Conservation (phyloP, 2,329 filamentous ascomycete species). For the Leptographium flavum region DNA sequence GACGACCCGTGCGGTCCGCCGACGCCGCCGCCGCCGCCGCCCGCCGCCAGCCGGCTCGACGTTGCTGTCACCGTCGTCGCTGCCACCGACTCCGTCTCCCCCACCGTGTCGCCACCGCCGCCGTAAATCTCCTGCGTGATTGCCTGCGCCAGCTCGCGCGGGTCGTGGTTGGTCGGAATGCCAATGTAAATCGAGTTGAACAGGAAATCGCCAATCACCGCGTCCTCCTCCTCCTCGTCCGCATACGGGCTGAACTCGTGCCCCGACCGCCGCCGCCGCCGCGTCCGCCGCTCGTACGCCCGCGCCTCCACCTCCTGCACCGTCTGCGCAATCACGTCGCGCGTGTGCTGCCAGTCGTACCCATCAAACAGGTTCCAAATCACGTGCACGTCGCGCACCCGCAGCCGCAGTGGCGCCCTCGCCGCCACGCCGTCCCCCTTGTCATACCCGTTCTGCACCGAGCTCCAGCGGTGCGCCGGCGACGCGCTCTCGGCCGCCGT, state of each 20-base stretch:
- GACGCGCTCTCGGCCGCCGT: slow-evolving; percentile 31
- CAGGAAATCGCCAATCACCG: slow-evolving; percentile 81
- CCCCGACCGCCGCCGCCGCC: slow-evolving; percentile 39
- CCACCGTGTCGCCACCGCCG: slow-evolving; percentile 45
- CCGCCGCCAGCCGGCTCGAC: slow-evolving; percentile 28
- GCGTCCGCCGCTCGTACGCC: slow-evolving; percentile 58
- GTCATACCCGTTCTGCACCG: slow-evolving; percentile 60
- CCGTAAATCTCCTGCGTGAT: slow-evolving; percentile 76
- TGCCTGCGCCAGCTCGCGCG: slow-evolving; percentile 62
- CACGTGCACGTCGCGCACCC: slow-evolving; percentile 73
- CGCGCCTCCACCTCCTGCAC: slow-evolving; percentile 77
- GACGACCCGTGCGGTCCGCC: neutral
- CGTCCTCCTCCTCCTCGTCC: slow-evolving; percentile 67
- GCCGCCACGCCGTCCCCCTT: slow-evolving; percentile 30
- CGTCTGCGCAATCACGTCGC: slow-evolving; percentile 73
- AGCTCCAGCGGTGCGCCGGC: slow-evolving; percentile 57
- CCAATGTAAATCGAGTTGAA: slow-evolving; percentile 99
- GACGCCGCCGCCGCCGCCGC: neutral
- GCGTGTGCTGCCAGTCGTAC: slow-evolving; percentile 86
- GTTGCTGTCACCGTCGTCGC: slow-evolving; percentile 52
- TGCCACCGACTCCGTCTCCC: slow-evolving; percentile 67
- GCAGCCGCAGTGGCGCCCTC: slow-evolving; percentile 59
- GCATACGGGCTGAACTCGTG: slow-evolving; percentile 20
- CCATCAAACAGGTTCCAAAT: slow-evolving; percentile 98
- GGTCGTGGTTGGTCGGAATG: slow-evolving; percentile 74